phyloP scores from a whole-genome alignment of 768 basidiomycete genomes.

The Mycena rosella region DNA sequence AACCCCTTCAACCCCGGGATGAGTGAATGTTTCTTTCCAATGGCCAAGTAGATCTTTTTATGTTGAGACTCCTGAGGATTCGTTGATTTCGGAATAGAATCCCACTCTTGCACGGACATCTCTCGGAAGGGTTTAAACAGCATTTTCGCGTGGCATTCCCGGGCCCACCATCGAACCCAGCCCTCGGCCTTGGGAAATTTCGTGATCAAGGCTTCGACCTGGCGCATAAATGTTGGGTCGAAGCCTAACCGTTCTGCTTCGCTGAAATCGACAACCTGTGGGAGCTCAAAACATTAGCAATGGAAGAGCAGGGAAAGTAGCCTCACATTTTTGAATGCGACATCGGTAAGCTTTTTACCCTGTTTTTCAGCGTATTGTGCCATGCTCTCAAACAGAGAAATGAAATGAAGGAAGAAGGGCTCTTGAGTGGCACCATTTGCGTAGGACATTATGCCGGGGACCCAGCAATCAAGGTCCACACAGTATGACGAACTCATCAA shows the following conservation, averaged over 20 bases:
- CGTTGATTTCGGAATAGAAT: conserved; percentile 33
- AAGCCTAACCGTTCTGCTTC: conserved; percentile 49
- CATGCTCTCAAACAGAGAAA: conserved; percentile 45
- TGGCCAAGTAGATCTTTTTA: neutral
- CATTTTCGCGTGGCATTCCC: conserved; percentile 34
- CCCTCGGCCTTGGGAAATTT: conserved; percentile 39
- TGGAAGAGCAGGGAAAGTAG: neutral
- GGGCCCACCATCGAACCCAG: conserved; percentile 53
- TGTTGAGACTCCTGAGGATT: conserved; percentile 32
- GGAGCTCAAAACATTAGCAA: neutral
- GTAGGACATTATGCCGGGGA: conserved; percentile 48
- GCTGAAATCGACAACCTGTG: conserved; percentile 52
- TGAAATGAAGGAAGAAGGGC: conserved; percentile 50
- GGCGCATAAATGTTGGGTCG: neutral
- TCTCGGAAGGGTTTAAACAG: conserved; percentile 27
- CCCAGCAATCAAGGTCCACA: conserved; percentile 44
- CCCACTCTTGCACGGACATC: conserved; percentile 32
- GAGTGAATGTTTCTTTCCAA: conserved; percentile 3
- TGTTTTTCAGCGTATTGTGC: conserved; percentile 36
- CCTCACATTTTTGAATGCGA: conserved; percentile 10
- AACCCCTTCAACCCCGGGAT: conserved; percentile 3
- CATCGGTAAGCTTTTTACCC: conserved; percentile 20
- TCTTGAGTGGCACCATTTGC: conserved; percentile 47
- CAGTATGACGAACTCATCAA: conserved; percentile 47
- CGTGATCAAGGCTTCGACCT: conserved; percentile 25